phyloP scores from a whole-genome alignment of 495 filamentous ascomycete species.

The Tuber microsphaerosporum region DNA sequence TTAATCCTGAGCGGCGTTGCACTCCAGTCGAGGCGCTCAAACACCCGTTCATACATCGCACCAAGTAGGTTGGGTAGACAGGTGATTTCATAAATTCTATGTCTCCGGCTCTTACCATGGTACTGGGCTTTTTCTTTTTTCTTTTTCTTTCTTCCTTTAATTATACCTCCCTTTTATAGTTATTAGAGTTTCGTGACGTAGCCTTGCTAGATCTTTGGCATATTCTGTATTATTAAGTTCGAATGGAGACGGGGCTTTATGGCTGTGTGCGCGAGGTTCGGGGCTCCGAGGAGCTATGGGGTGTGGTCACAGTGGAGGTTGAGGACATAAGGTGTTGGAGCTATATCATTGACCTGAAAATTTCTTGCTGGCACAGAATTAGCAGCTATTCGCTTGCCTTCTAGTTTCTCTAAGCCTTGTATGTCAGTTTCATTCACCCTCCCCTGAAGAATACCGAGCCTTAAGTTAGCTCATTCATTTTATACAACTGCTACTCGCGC shows the following conservation, averaged over 20 bases:
- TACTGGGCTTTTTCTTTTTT: neutral
- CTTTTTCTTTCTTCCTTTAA: neutral
- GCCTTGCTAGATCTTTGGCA: neutral
- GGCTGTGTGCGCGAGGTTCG: neutral
- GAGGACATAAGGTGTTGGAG: neutral
- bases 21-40: conserved; percentile 78
- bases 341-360: neutral
- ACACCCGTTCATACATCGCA: conserved; percentile 65
- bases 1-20: conserved; percentile 90
- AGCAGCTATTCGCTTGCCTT: neutral
- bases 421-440: neutral
- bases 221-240: neutral
- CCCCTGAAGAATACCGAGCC: neutral
- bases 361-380: neutral
- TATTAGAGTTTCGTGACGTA: neutral
- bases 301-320: neutral
- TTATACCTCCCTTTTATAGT: neutral
- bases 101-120: neutral
- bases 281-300: neutral
- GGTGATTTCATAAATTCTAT: neutral
- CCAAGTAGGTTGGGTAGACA: conserved; percentile 20
- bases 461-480: neutral
- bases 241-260: neutral
- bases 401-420: neutral
- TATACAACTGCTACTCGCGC: neutral